phyloP scores from a whole-genome alignment of 1,139 yeast species.

The Magnusiomyces suaveolens region DNA sequence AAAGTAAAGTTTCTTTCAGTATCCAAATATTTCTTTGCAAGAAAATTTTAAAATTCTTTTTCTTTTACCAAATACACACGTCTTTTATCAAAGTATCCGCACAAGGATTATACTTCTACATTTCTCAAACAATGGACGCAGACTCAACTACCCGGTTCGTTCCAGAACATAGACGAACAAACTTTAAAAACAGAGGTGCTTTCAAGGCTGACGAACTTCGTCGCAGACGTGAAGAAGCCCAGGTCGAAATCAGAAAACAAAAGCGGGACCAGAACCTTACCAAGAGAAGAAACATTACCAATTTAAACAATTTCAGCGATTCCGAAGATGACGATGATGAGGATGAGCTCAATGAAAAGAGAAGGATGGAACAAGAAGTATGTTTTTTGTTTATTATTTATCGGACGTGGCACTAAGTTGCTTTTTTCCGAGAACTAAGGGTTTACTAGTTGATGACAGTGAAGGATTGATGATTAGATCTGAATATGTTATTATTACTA shows the following conservation, averaged over 20 bases:
- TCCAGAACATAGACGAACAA: slow-evolving; percentile 96
- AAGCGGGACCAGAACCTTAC: slow-evolving; percentile 91
- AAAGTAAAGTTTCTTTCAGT: too few species aligned
- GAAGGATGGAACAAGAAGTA: neutral
- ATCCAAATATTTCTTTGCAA: too few species aligned
- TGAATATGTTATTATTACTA: too few species aligned
- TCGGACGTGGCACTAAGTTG: neutral
- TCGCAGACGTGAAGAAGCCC: slow-evolving; percentile 96
- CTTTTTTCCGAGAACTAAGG: too few species aligned
- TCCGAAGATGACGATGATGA: slow-evolving; percentile 38
- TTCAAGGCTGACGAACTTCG: slow-evolving; percentile 94
- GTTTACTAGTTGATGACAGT: too few species aligned
- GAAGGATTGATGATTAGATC: too few species aligned
- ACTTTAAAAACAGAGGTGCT: slow-evolving; percentile 88
- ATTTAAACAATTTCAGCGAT: slow-evolving; percentile 38
- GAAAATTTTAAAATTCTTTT: too few species aligned
- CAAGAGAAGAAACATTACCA: slow-evolving; percentile 73
- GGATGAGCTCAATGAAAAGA: neutral
- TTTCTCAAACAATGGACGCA: slow-evolving; percentile 47
- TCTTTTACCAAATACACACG: too few species aligned
- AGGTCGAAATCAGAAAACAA: slow-evolving; percentile 91
- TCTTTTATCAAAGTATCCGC: too few species aligned
- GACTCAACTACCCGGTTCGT: slow-evolving; percentile 79
- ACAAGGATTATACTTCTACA: neutral
- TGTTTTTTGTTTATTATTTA: neutral